phyloP scores from a whole-genome alignment of 805 yeast genomes.

The Yueomyces sp. region DNA sequence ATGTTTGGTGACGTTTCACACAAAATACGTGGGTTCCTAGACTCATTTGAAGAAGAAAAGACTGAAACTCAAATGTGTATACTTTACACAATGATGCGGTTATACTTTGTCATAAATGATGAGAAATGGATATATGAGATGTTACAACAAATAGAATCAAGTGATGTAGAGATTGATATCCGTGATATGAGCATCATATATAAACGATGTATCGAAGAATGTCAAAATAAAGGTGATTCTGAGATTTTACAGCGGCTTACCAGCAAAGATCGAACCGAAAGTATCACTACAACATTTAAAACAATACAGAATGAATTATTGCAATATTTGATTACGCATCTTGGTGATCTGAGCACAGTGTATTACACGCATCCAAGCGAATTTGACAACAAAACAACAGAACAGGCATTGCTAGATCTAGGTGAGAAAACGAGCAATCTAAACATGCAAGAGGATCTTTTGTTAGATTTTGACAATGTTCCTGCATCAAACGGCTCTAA shows the following conservation, averaged over 20 bases:
- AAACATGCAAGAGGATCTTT: too few relatives aligned
- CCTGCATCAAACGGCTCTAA: too few relatives aligned
- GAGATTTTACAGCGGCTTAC: constrained; percentile 15
- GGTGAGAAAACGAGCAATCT: too few relatives aligned
- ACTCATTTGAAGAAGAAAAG: constrained; percentile 45
- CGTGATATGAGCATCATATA: constrained; percentile 69
- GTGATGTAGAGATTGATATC: constrained; percentile 60
- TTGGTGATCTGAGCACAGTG: constrained; percentile 78
- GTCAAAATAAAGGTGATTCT: constrained; percentile 18
- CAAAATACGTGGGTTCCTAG: constrained; percentile 33
- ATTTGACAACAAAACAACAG: not conserved
- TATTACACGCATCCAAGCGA: not conserved
- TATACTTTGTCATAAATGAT: constrained; percentile 32
- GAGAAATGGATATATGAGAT: constrained; percentile 37
- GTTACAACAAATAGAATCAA: constrained; percentile 47
- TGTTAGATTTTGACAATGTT: too few relatives aligned
- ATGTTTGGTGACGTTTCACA: constrained; percentile 41
- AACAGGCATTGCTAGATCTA: too few relatives aligned
- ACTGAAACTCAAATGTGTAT: constrained; percentile 45
- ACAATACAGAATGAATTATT: constrained; percentile 55
- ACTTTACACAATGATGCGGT: constrained; percentile 49
- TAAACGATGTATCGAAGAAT: constrained; percentile 55
- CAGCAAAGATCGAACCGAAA: constrained; percentile 40
- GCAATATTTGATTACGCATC: constrained; percentile 53
- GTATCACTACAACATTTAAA: constrained; percentile 59